phyloP scores from a whole-genome alignment of 441 rosid species.

The Metrosideros polymorpha region DNA sequence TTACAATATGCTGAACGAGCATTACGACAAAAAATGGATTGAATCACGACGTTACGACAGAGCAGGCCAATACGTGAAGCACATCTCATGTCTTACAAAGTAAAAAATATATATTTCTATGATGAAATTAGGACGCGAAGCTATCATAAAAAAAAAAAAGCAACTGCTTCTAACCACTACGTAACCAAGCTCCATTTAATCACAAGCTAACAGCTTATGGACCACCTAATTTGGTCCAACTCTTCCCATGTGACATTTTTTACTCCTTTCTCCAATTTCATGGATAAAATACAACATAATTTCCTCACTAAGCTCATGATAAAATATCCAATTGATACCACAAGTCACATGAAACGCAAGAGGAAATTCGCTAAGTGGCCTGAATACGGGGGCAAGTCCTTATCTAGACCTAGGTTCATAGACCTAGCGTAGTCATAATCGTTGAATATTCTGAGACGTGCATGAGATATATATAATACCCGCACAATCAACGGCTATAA shows the following conservation, averaged over 20 bases:
- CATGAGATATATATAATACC: background rate
- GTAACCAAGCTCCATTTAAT: background rate
- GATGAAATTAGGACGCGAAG: background rate
- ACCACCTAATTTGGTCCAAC: background rate
- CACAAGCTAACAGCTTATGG: background rate
- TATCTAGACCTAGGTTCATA: background rate
- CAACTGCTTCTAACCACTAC: background rate
- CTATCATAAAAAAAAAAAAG: background rate
- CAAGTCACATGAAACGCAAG: background rate
- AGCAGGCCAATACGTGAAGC: background rate
- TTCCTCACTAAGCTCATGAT: background rate
- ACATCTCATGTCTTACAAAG: background rate
- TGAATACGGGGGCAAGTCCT: background rate
- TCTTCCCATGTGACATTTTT: background rate
- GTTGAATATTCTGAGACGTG: background rate
- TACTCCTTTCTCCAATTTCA: background rate
- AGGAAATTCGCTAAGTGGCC: background rate
- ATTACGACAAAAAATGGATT: too few relatives aligned
- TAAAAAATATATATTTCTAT: background rate
- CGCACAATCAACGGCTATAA: background rate
- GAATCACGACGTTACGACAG: background rate
- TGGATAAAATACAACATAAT: background rate
- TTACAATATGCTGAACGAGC: rapidly evolving
- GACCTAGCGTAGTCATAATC: rapidly evolving
- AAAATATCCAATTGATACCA: background rate